Base-by-base conservation (phyloP, 768 basidiomycete species). In the Leucocoprinus birnbaumii region DNA sequence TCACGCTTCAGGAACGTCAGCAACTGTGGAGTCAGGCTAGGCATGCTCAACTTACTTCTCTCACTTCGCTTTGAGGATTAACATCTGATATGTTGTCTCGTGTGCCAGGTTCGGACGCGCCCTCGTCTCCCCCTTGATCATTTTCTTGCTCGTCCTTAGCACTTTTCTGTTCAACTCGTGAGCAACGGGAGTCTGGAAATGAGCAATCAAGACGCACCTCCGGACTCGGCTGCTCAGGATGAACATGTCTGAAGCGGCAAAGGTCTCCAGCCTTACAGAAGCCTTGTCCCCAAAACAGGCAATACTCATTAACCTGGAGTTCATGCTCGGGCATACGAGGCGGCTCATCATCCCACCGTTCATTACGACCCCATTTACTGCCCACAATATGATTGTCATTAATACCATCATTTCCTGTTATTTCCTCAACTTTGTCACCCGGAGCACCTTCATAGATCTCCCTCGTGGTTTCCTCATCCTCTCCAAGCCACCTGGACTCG, bases 271-370 rank as follows among this genome's bases (percentile, higher is more conserved):
- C 57, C 10, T 5, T 9, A 48, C 74, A 75, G 59, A 65, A 61
- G 8, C 73, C 73, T 58, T 75, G 71, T 1, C 68, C 71, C 59
- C 66, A 73, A 19, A 51, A 60, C 53, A 63, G 68, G 58, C 73
- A 76, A 21, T 68, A 68, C 21, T 62, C 54, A 48, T 67, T 58
- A 3, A 60, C 58, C 50, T 64, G 64, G 27, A 31, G 40, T 22
- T 48, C 45, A 18, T 62, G 61, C 22, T 59, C 51, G 5, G 55
- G 51, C 64, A 62, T 65, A 18, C 50, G 27, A 18, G 55, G 26
- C 14, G 56, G 45, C 53, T 60, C 59, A 21, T 45, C 50, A 26
- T 48, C 53, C n/a, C 56, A 55, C 35, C 45, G 48, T 37, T 49
- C 51, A 22, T 59, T 44, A 19, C 9, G 43, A 18, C 43, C 44